Evolutionary conservation across 176 grass and related monocot genomes (phyloP).

Genomic region (Zoysia japonica): DNA sequence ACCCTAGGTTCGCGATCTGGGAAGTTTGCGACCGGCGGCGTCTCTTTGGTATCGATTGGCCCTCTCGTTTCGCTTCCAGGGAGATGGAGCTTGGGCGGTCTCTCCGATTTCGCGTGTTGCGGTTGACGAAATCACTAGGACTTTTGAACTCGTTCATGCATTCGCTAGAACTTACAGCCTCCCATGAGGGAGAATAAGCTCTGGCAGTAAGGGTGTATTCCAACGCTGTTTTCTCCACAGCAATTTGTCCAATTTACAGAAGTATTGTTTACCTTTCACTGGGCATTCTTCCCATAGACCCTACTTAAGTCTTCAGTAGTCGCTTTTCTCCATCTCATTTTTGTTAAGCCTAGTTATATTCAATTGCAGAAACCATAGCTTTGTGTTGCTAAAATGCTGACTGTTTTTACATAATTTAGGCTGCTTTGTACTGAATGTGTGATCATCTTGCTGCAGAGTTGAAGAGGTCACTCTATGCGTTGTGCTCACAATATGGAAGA

Average conservation of each 20-base stretch:
- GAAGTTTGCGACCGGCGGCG: background rate
- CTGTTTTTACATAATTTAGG: background rate
- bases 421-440: constrained; percentile 12
- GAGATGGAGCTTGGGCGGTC: background rate
- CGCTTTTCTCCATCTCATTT: background rate
- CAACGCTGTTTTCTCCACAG: background rate
- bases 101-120: background rate
- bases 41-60: background rate
- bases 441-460: constrained; percentile 55
- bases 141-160: constrained; percentile 2
- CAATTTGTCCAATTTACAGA: background rate
- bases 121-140: background rate
- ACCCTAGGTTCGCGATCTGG: constrained; percentile 46
- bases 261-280: background rate
- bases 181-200: background rate
- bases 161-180: background rate
- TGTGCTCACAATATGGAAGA: constrained; percentile 96
- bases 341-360: background rate
- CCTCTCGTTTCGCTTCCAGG: background rate
- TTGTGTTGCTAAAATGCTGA: background rate
- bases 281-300: background rate
- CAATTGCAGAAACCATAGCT: constrained; percentile 10
- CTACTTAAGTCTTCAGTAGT: background rate
- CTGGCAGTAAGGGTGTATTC: background rate
- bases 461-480: constrained; percentile 83